phyloP scores from a whole-genome alignment of 2,329 filamentous ascomycete genomes.

The Aureobasidium sp. region DNA sequence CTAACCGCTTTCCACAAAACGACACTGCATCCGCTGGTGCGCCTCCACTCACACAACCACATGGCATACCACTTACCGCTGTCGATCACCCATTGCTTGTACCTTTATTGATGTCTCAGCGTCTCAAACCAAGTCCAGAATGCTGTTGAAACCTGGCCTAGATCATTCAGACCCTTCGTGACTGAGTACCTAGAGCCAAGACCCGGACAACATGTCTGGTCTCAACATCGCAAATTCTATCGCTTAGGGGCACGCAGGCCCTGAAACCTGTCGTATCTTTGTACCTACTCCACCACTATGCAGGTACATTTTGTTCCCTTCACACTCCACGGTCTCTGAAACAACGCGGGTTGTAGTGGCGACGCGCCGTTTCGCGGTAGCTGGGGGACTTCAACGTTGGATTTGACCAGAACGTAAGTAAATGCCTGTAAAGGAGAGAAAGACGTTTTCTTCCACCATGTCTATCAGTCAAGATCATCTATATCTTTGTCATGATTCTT shows the following conservation, averaged over 20 bases:
- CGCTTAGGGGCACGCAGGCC: neutral
- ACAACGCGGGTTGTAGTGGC: conserved; percentile 7
- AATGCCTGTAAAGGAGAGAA: neutral
- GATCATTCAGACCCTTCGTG: neutral
- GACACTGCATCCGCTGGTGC: neutral
- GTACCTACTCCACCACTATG: neutral
- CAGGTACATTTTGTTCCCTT: neutral
- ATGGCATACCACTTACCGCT: neutral
- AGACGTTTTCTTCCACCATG: neutral
- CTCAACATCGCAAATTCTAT: neutral
- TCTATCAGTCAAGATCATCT: conserved; percentile 5
- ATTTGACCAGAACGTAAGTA: neutral
- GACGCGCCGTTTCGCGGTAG: conserved; percentile 3
- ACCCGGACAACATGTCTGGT: neutral
- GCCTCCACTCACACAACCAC: neutral
- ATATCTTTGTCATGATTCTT: neutral
- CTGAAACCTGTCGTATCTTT: neutral
- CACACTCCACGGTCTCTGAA: neutral
- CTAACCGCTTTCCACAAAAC: neutral
- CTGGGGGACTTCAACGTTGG: neutral
- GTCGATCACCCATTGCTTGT: neutral
- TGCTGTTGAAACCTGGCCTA: neutral
- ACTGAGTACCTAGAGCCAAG: neutral
- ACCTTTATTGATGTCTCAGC: conserved; percentile 3
- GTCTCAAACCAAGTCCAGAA: neutral